Conservation (phyloP, 176 grass and related monocot genomes). For the Elymus sibiricus region DNA sequence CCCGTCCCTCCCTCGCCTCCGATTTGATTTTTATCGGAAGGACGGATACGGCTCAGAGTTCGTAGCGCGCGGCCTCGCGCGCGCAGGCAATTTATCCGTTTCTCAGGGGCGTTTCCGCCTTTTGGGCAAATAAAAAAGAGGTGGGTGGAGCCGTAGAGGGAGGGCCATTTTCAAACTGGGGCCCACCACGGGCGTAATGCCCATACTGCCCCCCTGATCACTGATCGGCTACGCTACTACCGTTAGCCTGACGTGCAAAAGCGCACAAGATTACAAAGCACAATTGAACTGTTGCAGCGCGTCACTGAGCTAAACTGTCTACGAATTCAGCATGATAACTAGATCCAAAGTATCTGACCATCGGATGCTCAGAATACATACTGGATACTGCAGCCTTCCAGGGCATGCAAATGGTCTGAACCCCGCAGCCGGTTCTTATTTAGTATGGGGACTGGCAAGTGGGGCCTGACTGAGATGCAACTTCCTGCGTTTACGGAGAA, state of each 20-base stretch:
- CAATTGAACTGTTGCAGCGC: too few species aligned
- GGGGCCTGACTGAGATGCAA: background rate
- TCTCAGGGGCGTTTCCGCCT: background rate
- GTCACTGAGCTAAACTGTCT: background rate
- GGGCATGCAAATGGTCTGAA: background rate
- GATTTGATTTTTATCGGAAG: conserved; percentile 26
- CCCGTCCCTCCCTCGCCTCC: background rate
- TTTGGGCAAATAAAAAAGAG: background rate
- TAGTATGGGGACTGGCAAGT: background rate
- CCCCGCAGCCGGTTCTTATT: too few species aligned
- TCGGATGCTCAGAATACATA: background rate
- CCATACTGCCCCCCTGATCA: conserved; percentile 20
- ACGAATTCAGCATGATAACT: background rate
- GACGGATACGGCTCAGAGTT: background rate
- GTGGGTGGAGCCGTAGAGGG: background rate
- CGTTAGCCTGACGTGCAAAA: background rate
- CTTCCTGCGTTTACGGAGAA: background rate
- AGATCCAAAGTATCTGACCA: background rate
- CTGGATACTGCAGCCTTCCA: background rate
- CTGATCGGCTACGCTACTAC: background rate
- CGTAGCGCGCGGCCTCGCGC: background rate
- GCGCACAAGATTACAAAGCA: background rate
- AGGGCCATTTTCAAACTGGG: conserved; percentile 2
- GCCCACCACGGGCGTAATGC: background rate
- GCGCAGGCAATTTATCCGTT: background rate